phyloP scores from a whole-genome alignment of 1,139 yeast genomes.

The Pichia sp. region DNA sequence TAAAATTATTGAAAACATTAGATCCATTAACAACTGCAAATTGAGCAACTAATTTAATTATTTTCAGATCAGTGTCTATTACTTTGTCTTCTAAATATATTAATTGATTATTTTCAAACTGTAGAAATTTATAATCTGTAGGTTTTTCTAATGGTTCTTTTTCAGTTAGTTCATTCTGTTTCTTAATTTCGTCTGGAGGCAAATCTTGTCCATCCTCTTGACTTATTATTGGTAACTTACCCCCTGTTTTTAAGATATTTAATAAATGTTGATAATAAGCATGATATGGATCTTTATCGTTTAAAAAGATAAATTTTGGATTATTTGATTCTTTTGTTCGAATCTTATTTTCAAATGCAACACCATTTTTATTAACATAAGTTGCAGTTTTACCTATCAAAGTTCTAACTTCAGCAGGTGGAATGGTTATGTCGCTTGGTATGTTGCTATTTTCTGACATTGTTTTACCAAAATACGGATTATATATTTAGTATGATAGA shows the following conservation, averaged over 20 bases:
- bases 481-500: too few relatives aligned
- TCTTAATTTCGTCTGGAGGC: too few relatives aligned
- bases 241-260: constrained; percentile 4
- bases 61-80: constrained; percentile 57
- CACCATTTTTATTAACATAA: constrained; percentile 67
- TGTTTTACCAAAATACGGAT: too few relatives aligned
- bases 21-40: constrained; percentile 55
- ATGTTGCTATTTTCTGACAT: constrained; percentile 12
- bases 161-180: not conserved
- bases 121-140: constrained; percentile 8
- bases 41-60: constrained; percentile 68
- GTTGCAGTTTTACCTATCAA: constrained; percentile 68
- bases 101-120: constrained; percentile 6
- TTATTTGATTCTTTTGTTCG: constrained; percentile 39
- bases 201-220: not conserved
- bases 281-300: constrained; percentile 48
- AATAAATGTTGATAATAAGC: constrained; percentile 44
- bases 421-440: constrained; percentile 43
- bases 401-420: constrained; percentile 51
- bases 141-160: constrained; percentile 14
- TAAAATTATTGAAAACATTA: constrained; percentile 35
- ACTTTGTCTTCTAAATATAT: constrained; percentile 43
- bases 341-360: constrained; percentile 56
- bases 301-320: constrained; percentile 59
- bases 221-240: constrained; percentile 3